These are phyloP conservation scores for Samsoniella hepiali DNA, from an alignment of 2,329 filamentous ascomycete genomes.

Conservation along the genomic window DNA sequence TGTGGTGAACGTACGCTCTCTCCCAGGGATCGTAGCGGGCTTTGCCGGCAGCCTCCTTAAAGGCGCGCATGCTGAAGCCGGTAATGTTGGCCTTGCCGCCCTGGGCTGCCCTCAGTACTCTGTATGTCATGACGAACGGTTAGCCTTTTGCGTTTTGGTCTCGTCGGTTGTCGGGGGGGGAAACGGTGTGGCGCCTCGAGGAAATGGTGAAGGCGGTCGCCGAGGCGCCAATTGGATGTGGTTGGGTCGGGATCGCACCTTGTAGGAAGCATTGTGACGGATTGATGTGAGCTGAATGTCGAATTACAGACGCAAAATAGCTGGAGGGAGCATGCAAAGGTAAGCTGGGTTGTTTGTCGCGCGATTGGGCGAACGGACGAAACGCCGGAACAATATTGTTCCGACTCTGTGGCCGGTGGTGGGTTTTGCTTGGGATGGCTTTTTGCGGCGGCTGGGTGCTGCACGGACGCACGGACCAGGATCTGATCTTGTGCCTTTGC, in stretches of 20 bases:
- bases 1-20: slow-evolving; percentile 49
- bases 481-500: slow-evolving; percentile 9
- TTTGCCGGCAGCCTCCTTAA: slow-evolving; percentile 66
- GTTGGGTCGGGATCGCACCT: slow-evolving; percentile 29
- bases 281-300: slow-evolving; percentile 15
- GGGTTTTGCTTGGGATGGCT: background rate
- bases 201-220: background rate
- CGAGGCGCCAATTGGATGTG: background rate
- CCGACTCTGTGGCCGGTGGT: background rate
- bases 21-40: slow-evolving; percentile 66
- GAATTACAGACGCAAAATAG: background rate
- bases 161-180: background rate
- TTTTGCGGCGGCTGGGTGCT: background rate
- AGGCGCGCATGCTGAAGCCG: slow-evolving; percentile 84
- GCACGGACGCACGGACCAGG: slow-evolving; percentile 4
- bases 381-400: slow-evolving; percentile 8
- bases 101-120: slow-evolving; percentile 49
- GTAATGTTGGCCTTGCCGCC: slow-evolving; percentile 72
- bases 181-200: background rate
- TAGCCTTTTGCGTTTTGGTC: background rate
- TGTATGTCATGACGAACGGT: slow-evolving; percentile 20
- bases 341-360: slow-evolving; percentile 17
- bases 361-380: slow-evolving; percentile 12
- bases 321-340: slow-evolving; percentile 1
- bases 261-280: slow-evolving; percentile 38